Evolutionary conservation across 169 alveolate genomes (phyloP), one percentile per base, ranked within the genome.

Genomic region (Blepharisma undulans): DNA sequence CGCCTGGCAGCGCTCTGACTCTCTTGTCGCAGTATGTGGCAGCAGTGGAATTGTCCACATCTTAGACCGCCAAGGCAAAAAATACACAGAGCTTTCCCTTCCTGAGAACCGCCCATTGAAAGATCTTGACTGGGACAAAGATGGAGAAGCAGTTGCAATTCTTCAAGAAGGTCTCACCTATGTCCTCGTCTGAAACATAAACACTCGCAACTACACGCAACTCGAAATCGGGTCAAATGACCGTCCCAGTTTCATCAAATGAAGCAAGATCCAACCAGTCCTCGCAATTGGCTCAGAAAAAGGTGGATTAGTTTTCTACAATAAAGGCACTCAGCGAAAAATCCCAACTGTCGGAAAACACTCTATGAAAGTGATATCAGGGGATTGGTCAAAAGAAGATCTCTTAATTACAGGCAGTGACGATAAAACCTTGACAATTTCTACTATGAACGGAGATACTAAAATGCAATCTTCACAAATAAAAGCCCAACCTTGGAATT

Each of bases 271-370:
- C 32, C 93, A 85, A 82, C 97, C 98, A 14, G 93, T 94, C 14
- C 95, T 97, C 59, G 97, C 96, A 25, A 95, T 97, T 25, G 98
- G 98, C 36, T 93, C 98, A 60, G 96, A 96, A 88, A 97, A 97
- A 84, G 99, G 99, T 12, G 93, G 95, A 32, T 89, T 97, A 27
- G 92, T 95, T 25, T 97, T 96, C 94, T 97, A 93, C 92, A 95
- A 96, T 88, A 96, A 96, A 94, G 93, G 94, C 81, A 94, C 94
- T 66, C 93, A 94, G 81, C 94, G 96, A 91, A 95, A 96, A 86
- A 93, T 95, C 66, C 98, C 98, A 6, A 95, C 97, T 4, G 92
- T 96, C 88, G 97, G 97, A 78, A 95, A 95, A 89, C 99, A 97
- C 91, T 92, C 97, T n/a, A 94, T 94, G 66, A 93, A 91, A 81